These are phyloP conservation scores for Toxicodendron radicans DNA, from an alignment of 345 rosid species.

Conservation along the genomic window DNA sequence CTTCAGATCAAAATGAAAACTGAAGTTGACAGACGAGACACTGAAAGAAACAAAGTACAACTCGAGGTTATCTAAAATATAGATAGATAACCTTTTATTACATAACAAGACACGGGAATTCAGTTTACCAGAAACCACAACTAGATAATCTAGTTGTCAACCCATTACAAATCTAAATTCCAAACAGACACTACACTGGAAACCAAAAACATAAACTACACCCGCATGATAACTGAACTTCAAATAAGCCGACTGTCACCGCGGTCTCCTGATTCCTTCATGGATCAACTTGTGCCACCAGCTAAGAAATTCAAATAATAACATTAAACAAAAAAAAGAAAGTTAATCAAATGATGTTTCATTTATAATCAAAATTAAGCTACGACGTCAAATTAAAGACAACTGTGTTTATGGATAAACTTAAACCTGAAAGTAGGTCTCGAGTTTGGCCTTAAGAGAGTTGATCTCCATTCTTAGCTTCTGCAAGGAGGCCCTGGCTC, in stretches of 20 bases:
- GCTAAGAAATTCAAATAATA: background rate
- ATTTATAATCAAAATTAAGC: background rate
- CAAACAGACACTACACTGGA: background rate
- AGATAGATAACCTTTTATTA: background rate
- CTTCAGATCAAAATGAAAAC: background rate
- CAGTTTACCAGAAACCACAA: background rate
- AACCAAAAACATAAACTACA: background rate
- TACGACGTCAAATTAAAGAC: background rate
- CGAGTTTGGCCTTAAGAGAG: conserved; percentile 28
- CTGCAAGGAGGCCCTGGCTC: conserved; percentile 14
- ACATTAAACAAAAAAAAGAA: background rate
- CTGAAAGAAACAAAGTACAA: background rate
- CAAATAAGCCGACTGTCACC: background rate
- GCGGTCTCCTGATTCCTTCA: background rate
- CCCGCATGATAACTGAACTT: too few species aligned
- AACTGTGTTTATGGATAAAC: background rate
- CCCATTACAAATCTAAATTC: background rate
- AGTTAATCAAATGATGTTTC: background rate
- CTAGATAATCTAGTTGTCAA: background rate
- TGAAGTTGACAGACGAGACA: background rate
- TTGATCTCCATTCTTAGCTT: conserved; percentile 22
- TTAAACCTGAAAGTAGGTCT: conserved; percentile 31
- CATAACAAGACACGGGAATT: background rate
- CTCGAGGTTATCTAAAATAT: background rate
- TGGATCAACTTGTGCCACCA: conserved; percentile 6